Evolutionary conservation across 495 filamentous ascomycete species (phyloP).

Genomic region (Tetracladium setigerum): DNA sequence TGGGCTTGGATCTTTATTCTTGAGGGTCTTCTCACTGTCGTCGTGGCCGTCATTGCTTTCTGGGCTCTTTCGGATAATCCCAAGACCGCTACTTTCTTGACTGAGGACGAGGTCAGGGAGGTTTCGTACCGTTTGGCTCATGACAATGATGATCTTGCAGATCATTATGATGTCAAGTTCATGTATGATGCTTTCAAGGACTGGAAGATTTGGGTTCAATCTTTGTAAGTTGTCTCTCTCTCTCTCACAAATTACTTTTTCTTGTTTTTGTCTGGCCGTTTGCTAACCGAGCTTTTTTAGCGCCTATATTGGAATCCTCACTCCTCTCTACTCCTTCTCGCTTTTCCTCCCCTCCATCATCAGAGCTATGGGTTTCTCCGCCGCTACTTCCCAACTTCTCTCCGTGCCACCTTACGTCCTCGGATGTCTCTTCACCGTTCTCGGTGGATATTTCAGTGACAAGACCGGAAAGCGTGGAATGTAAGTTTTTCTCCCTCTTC

Average conservation of each 20-base stretch:
- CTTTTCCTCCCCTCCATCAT: slow-evolving; percentile 66
- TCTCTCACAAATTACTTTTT: slow-evolving; percentile 24
- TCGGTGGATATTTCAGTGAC: slow-evolving; percentile 47
- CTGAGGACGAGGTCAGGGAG: slow-evolving; percentile 36
- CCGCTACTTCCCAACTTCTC: slow-evolving; percentile 57
- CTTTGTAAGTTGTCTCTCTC: slow-evolving; percentile 10
- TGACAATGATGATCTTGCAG: slow-evolving; percentile 57
- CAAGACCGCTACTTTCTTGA: slow-evolving; percentile 43
- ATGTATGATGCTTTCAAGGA: slow-evolving; percentile 57
- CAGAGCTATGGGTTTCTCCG: slow-evolving; percentile 51
- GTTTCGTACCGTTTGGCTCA: slow-evolving; percentile 38
- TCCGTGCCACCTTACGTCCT: slow-evolving; percentile 61
- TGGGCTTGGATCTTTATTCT: slow-evolving; percentile 68
- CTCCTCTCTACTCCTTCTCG: slow-evolving; percentile 58
- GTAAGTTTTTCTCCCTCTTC: no score
- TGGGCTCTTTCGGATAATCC: slow-evolving; percentile 55
- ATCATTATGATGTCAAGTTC: slow-evolving; percentile 62
- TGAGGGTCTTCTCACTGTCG: slow-evolving; percentile 39
- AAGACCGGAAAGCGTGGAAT: slow-evolving; percentile 36
- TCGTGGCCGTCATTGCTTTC: slow-evolving; percentile 34
- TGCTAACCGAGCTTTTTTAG: slow-evolving; percentile 28
- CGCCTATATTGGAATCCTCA: slow-evolving; percentile 41
- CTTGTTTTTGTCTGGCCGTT: slow-evolving; percentile 19
- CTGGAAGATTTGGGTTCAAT: slow-evolving; percentile 54
- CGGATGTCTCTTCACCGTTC: slow-evolving; percentile 46